Evolutionary conservation across 495 filamentous ascomycete genomes (phyloP), one percentile per base, ranked within the genome.

Genomic region (Xylaria curta): DNA sequence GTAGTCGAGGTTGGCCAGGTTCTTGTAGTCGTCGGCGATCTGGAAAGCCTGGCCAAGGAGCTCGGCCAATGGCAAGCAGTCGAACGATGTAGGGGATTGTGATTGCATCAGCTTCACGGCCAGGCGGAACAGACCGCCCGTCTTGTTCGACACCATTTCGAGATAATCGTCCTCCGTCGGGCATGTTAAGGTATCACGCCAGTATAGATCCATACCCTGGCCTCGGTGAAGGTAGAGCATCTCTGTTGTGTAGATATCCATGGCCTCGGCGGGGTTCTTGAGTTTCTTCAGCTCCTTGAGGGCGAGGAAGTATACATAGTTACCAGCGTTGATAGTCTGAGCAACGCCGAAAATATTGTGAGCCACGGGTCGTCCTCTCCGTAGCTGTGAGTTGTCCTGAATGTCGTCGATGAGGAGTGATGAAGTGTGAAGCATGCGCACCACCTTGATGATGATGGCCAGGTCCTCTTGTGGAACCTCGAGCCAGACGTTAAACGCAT

Each of bases 81-180:
- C 86, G 49, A 82, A 84, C 26, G 64, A 66, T 54, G 85, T 87
- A 26, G 81, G 80, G 74, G 89, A 89, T 73, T 93, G 90, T 1
- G 92, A 91, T 78, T 94, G 92, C 92, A 97, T 94, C 24, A 97
- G 80, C 76, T 93, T 91, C 17, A 96, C 87, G 3, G 92, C 92
- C 17, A 97, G 85, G 40, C 93, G 87, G 83, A 97, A 97, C 19
- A 97, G 85, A 1, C 94, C 94, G 1, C 94, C 94, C 0, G 94
- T 97, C 81, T 97, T 96, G 78, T 94, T 94, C 62, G 89, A 90
- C 13, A 97, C 93, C 94, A 97, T 97, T 75, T 95, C 93, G 4
- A 97, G 83, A 79, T 97, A 97, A 72, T 97, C 94, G 62, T 93
- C 91, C 76, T 95, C 93, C 21, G 85, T 91, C 17, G 94, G 94